Conservation (phyloP, 768 basidiomycete species). For the Auricularia heimuer region DNA sequence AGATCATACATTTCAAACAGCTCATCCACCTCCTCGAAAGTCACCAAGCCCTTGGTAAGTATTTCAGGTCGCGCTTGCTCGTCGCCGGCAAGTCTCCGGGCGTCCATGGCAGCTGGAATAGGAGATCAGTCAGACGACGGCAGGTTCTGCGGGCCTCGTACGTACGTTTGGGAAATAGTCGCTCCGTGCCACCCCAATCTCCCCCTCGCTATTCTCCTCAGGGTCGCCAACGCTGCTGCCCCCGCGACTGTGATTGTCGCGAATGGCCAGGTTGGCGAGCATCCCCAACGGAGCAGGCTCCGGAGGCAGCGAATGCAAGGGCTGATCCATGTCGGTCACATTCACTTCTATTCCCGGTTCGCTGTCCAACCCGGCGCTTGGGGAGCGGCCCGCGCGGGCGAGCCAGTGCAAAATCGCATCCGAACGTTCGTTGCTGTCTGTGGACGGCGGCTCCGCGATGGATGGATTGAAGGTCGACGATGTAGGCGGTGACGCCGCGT, state of each 20-base stretch:
- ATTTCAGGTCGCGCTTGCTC: slow-evolving; percentile 76
- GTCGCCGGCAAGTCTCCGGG: slow-evolving; percentile 60
- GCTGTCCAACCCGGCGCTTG: neutral
- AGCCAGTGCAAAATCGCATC: slow-evolving; percentile 1
- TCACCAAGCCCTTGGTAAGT: slow-evolving; percentile 68
- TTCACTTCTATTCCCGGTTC: neutral
- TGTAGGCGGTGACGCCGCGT: neutral
- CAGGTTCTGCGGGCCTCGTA: neutral
- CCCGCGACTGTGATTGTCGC: slow-evolving; percentile 32
- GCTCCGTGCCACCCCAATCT: slow-evolving; percentile 2
- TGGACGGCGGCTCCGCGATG: neutral
- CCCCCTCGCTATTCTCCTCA: slow-evolving; percentile 2
- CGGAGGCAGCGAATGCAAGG: slow-evolving; percentile 39
- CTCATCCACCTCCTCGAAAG: slow-evolving; percentile 67
- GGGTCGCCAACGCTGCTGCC: slow-evolving; percentile 9
- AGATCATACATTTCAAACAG: slow-evolving; percentile 69
- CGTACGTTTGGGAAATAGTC: slow-evolving; percentile 3
- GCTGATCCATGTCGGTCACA: slow-evolving; percentile 2
- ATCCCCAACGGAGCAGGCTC: slow-evolving; percentile 66
- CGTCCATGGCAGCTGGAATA: slow-evolving; percentile 1
- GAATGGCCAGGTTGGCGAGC: slow-evolving; percentile 61
- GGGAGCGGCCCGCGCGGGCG: neutral
- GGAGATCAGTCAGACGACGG: neutral
- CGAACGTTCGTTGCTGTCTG: neutral
- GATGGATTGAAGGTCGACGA: neutral